Evolutionary conservation across 305 asterid genomes (phyloP), one percentile per base, ranked within the genome.

Genomic region (Fraxinus greggii): DNA sequence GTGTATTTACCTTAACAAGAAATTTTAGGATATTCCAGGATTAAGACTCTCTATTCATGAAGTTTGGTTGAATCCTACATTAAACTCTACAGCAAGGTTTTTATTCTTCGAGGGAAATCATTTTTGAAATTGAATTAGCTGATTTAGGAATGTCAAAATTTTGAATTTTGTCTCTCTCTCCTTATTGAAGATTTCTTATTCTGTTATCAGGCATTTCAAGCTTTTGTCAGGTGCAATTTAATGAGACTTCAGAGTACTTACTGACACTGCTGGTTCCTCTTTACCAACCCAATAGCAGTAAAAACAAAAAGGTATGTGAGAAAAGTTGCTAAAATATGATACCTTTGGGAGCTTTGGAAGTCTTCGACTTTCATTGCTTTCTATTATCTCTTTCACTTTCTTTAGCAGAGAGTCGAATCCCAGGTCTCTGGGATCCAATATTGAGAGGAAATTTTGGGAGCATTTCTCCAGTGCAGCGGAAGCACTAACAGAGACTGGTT

Each of bases 281-380:
- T 31, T 31, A 70, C 75, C 6, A 29, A 70, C 75, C 42, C n/a
- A 59, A 26, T 0, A 67, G 45, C 17, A 76, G 23, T 23, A 40
- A 42, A 32, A 48, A 29, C 10, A 24, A 32, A 13, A 26, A 7
- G 35, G 35, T 28, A 13, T 31, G 75, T 70, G 42, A 70, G 33
- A 31, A 70, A 1, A 13, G 75, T 13, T 9, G 61, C 54, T 54
- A 63, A 40, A 73, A 24, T 75, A 38, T 54, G 70, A 65, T 89
- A 94, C 98, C 97, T 94, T 94, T 21, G 98, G 93, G 36, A 93
- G 90, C 89, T 94, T 94, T 33, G 98, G 98, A 80, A 88, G 95
- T 85, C 97, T 92, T 84, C 95, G 85, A 78, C 89, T 92, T 78
- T 93, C 97, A 87, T 94, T 94, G 87, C 91, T 90, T 84, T 93